A percentile compares a stretch with the other conserved stretches of the same genome.
phyloP scores from a whole-genome alignment of 2,329 filamentous ascomycete species.

The Aspergillaceae sp. region DNA sequence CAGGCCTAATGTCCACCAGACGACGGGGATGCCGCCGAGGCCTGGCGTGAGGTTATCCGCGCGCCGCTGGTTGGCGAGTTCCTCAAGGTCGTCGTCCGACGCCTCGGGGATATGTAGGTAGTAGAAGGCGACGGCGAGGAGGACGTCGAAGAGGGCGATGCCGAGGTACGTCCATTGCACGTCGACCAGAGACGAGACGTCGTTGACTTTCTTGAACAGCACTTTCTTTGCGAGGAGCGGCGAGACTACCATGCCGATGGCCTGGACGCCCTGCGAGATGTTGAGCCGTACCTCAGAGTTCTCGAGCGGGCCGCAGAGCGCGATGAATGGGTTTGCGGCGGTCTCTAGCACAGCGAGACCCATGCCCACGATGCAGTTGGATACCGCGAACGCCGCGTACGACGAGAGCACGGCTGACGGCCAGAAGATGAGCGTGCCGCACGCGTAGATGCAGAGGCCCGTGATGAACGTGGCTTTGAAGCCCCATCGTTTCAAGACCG shows the following conservation, averaged over 20 bases:
- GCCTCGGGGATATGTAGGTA: conserved; percentile 56
- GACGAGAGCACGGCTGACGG: conserved; percentile 55
- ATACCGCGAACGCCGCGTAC: conserved; percentile 52
- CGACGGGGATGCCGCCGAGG: conserved; percentile 37
- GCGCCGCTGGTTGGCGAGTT: conserved; percentile 44
- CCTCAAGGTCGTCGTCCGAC: conserved; percentile 51
- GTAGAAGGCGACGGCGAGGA: conserved; percentile 52
- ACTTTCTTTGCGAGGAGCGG: conserved; percentile 52
- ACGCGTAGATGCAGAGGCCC: conserved; percentile 54
- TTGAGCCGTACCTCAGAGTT: conserved; percentile 54
- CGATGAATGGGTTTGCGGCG: conserved; percentile 54
- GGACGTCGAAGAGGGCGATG: conserved; percentile 52
- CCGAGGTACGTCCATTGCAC: conserved; percentile 59
- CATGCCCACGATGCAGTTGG: conserved; percentile 55
- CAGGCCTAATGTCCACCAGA: conserved; percentile 49
- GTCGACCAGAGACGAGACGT: conserved; percentile 47
- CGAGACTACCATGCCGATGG: conserved; percentile 51
- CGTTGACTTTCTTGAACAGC: conserved; percentile 43
- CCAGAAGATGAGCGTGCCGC: conserved; percentile 55
- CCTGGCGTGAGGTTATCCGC: conserved; percentile 42
- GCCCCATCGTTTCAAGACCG: conserved; percentile 50
- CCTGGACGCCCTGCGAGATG: conserved; percentile 54
- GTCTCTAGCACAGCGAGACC: conserved; percentile 54
- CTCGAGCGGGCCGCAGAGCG: conserved; percentile 52
- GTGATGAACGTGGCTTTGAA: conserved; percentile 56